Percentiles rank a stretch among this genome's conserved stretches.
phyloP scores from a whole-genome alignment of 176 grass and related monocot genomes.

The Hyparrhenia diplandra region DNA sequence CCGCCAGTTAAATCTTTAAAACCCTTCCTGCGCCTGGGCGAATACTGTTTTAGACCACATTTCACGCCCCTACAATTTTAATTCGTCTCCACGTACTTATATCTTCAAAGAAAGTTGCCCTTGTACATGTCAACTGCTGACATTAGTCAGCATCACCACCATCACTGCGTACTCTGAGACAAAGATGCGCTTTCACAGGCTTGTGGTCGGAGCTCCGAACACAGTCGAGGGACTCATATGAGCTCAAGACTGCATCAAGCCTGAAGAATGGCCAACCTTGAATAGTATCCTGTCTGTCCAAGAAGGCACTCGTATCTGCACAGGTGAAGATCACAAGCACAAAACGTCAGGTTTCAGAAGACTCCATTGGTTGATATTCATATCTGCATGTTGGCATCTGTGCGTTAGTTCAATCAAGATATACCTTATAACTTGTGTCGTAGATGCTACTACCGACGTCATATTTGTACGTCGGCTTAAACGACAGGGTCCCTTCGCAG shows the following conservation, averaged over 20 bases:
- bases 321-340: neutral
- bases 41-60: neutral
- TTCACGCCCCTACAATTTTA: neutral
- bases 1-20: neutral
- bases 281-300: constrained; percentile 80
- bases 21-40: neutral
- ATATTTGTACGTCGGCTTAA: constrained; percentile 76
- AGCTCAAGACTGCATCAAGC: constrained; percentile 52
- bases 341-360: neutral
- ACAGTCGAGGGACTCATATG: constrained; percentile 55
- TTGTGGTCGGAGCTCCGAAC: constrained; percentile 62
- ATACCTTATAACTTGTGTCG: constrained; percentile 66
- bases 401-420: neutral
- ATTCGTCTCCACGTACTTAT: too few relatives aligned
- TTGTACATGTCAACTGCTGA: neutral
- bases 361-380: neutral
- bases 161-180: constrained; percentile 30
- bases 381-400: neutral
- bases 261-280: constrained; percentile 54
- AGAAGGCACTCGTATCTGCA: constrained; percentile 67
- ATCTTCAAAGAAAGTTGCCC: too few relatives aligned
- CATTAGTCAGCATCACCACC: neutral
- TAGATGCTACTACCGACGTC: constrained; percentile 51
- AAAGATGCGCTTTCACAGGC: constrained; percentile 67
- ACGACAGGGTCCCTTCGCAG: constrained; percentile 52